Percentiles rank a stretch among this genome's conserved stretches.
These are phyloP conservation scores for Ophiosphaerella korrae DNA, from an alignment of 2,329 filamentous ascomycete species.

Conservation along the genomic window DNA sequence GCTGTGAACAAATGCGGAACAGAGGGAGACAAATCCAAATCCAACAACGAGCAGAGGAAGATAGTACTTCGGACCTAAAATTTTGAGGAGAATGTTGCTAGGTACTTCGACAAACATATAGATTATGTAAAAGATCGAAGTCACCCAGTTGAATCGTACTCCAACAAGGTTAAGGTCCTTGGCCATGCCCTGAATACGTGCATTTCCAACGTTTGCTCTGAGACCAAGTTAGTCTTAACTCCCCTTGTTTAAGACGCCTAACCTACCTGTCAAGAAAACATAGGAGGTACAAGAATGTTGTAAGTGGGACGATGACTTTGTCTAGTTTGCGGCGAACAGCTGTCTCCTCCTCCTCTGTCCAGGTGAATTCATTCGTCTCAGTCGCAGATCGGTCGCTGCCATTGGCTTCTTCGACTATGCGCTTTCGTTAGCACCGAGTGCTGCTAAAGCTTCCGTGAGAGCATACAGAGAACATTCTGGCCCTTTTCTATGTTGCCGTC, in stretches of 20 bases:
- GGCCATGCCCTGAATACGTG: constrained; percentile 60
- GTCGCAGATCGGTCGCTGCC: constrained; percentile 37
- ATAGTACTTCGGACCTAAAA: constrained; percentile 58
- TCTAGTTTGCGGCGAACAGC: constrained; percentile 59
- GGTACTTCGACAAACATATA: constrained; percentile 63
- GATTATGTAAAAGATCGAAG: constrained; percentile 64
- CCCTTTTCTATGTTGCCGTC: constrained; percentile 22
- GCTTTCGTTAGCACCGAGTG: constrained; percentile 8
- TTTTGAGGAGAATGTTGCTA: constrained; percentile 61
- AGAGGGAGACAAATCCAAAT: constrained; percentile 62
- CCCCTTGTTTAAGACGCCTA: background rate
- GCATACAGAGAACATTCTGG: constrained; percentile 31
- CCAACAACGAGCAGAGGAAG: constrained; percentile 60
- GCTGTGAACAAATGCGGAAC: constrained; percentile 58
- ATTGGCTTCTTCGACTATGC: constrained; percentile 29
- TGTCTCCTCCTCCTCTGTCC: constrained; percentile 59
- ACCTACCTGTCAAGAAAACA: constrained; percentile 54
- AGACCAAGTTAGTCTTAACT: constrained; percentile 8
- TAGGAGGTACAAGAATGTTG: constrained; percentile 60
- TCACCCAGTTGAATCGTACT: constrained; percentile 63
- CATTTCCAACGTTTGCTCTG: constrained; percentile 58
- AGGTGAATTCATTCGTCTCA: constrained; percentile 47
- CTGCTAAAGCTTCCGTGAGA: background rate
- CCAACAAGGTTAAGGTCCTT: constrained; percentile 56
- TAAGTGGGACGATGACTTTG: constrained; percentile 57